A percentile compares a stretch with the other conserved stretches of the same genome.
Evolutionary conservation across 345 rosid species (phyloP).

Genomic region (Anacardium occidentale): DNA sequence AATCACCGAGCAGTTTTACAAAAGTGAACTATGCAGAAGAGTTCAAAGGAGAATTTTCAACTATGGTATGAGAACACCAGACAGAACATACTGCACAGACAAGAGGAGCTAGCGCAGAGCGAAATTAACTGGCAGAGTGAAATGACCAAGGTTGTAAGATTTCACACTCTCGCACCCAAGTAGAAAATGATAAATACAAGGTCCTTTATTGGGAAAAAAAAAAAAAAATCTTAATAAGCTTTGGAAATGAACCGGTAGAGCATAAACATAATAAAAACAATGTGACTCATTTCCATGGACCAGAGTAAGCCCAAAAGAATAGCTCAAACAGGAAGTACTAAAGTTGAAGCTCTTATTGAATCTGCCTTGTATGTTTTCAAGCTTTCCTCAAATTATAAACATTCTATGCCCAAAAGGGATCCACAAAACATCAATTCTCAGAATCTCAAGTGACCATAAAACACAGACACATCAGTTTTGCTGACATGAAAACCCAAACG

Average conservation of each 20-base stretch:
- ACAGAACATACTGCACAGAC: not conserved
- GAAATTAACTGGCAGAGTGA: not conserved
- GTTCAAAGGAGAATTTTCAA: not conserved
- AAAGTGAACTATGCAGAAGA: not conserved
- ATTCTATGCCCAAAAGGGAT: not conserved
- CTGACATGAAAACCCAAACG: not conserved
- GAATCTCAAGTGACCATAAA: not conserved
- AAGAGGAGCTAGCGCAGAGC: not conserved
- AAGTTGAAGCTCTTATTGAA: not conserved
- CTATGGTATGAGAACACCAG: not conserved
- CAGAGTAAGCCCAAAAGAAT: not conserved
- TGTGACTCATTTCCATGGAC: not conserved
- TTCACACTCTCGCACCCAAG: not conserved
- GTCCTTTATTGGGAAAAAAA: not conserved
- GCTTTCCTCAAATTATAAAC: not conserved
- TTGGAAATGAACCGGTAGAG: not conserved
- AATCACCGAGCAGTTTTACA: not conserved
- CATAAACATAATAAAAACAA: not conserved
- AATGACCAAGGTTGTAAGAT: not conserved
- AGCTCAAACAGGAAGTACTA: not conserved
- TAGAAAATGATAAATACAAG: not conserved
- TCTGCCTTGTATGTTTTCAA: no score
- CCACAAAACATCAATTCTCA: not conserved
- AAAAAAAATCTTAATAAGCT: not conserved
- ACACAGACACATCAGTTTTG: not conserved